phyloP scores from a whole-genome alignment of 331 rosid genomes.

The Malus hybrid region DNA sequence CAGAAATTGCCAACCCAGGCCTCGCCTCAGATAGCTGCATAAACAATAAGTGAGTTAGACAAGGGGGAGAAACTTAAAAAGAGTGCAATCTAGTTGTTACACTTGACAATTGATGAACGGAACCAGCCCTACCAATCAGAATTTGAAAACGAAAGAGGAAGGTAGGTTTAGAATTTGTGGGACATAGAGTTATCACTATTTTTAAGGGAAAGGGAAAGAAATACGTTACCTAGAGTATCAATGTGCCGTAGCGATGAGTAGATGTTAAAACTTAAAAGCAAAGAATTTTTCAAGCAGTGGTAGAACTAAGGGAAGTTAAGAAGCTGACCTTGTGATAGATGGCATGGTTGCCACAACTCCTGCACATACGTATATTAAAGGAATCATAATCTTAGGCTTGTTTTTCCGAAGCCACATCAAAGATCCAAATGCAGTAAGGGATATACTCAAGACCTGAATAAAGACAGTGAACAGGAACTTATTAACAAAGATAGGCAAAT shows the following conservation, averaged over 20 bases:
- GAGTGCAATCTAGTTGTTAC: background rate
- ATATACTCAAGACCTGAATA: constrained; percentile 78
- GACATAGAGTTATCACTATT: background rate
- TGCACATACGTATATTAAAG: constrained; percentile 74
- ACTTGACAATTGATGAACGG: background rate
- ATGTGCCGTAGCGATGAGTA: background rate
- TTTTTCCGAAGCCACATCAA: constrained; percentile 97
- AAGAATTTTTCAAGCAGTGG: background rate
- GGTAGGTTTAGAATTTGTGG: background rate
- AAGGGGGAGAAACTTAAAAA: background rate
- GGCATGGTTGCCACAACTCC: constrained; percentile 91
- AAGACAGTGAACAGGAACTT: constrained; percentile 9
- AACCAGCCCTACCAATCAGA: background rate
- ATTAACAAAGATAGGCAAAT: background rate
- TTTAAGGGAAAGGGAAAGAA: background rate
- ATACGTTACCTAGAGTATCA: background rate
- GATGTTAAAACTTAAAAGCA: background rate
- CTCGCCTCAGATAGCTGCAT: constrained; percentile 84
- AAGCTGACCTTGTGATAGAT: constrained; percentile 79
- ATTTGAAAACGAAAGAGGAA: background rate
- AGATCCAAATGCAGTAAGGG: constrained; percentile 93
- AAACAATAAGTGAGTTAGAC: constrained; percentile 11
- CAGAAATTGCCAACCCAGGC: constrained; percentile 85
- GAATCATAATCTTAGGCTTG: constrained; percentile 86
- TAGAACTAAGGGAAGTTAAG: background rate